Evolutionary conservation across 2,329 filamentous ascomycete genomes (phyloP).

Genomic region (Diaporthe aspalathi): DNA sequence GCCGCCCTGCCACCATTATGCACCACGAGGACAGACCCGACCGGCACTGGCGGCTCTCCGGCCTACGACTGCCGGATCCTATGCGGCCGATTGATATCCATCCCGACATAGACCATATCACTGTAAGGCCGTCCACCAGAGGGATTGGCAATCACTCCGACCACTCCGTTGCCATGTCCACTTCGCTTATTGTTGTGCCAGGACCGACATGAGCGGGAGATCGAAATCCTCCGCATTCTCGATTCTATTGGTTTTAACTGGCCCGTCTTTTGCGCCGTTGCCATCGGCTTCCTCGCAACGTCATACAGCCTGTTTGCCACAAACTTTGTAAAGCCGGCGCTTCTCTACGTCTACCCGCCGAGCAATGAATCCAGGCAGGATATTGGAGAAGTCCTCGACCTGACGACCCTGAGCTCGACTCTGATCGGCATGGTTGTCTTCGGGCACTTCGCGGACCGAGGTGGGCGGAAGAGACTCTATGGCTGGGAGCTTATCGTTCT

Average conservation of each 20-base stretch:
- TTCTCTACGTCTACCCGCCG: conserved; percentile 45
- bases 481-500: conserved; percentile 37
- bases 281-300: conserved; percentile 46
- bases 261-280: conserved; percentile 44
- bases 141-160: not conserved
- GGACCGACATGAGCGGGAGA: conserved; percentile 34
- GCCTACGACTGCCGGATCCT: conserved; percentile 18
- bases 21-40: not conserved
- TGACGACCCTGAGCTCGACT: conserved; percentile 29
- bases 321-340: conserved; percentile 45
- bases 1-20: not conserved
- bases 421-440: conserved; percentile 38
- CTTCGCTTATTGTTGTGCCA: not conserved
- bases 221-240: conserved; percentile 33
- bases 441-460: conserved; percentile 38
- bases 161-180: not conserved
- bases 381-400: conserved; percentile 36
- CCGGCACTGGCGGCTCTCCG: conserved; percentile 1
- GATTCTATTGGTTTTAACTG: conserved; percentile 44
- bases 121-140: not conserved
- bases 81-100: conserved; percentile 20
- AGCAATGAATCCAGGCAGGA: not conserved
- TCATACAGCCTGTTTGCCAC: conserved; percentile 47
- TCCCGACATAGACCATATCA: conserved; percentile 14
- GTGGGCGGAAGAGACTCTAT: conserved; percentile 39